These are phyloP conservation scores for Aspergillus fischeri DNA, from an alignment of 2,329 filamentous ascomycete species.

Conservation along the genomic window DNA sequence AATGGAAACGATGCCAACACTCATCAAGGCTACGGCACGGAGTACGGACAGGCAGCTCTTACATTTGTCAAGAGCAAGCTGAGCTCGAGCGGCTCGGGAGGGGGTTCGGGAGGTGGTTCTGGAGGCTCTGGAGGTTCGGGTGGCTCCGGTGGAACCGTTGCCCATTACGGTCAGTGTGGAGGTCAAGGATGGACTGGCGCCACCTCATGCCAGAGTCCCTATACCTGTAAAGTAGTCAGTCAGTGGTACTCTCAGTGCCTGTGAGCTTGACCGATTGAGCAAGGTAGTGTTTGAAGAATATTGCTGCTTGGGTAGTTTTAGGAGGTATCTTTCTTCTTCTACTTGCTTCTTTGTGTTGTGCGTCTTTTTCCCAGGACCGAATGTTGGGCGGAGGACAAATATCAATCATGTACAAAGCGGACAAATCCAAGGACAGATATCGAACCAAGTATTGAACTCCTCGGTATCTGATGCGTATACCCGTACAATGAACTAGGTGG, in stretches of 20 bases:
- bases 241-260: not conserved
- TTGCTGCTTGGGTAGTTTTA: not conserved
- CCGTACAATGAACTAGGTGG: not conserved
- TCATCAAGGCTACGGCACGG: constrained; percentile 59
- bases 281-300: not conserved
- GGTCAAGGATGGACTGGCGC: not conserved
- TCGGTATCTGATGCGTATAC: not conserved
- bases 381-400: not conserved
- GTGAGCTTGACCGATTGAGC: not conserved
- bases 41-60: constrained; percentile 58
- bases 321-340: not conserved
- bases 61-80: constrained; percentile 52
- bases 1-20: constrained; percentile 57
- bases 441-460: not conserved
- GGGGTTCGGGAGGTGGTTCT: not conserved
- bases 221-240: not conserved
- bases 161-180: not conserved
- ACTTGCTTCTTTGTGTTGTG: not conserved
- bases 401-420: not conserved
- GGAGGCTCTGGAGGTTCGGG: not conserved
- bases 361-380: no score
- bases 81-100: not conserved
- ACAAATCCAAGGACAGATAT: not conserved
- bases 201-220: not conserved
- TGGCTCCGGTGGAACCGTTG: not conserved